phyloP scores from a whole-genome alignment of 257 asterid species.

The Cordia subcordata region DNA sequence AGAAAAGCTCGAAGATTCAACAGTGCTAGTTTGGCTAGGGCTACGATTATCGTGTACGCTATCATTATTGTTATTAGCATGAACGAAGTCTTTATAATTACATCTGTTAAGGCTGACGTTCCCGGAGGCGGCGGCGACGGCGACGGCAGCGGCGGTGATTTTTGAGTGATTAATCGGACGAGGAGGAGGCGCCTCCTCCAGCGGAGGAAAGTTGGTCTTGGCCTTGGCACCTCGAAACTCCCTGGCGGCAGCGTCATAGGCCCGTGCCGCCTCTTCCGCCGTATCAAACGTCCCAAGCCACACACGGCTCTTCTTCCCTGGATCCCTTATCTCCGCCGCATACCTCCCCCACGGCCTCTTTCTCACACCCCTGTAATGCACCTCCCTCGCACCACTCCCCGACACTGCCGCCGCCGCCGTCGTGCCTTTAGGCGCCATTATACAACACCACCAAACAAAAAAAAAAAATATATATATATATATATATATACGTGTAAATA shows the following conservation, averaged over 20 bases:
- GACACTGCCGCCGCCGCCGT: constrained; percentile 24
- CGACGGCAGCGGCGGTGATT: background rate
- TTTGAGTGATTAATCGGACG: background rate
- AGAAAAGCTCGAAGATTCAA: constrained; percentile 35
- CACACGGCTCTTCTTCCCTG: constrained; percentile 45
- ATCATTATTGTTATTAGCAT: background rate
- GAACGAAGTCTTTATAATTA: background rate
- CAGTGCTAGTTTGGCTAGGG: constrained; percentile 49
- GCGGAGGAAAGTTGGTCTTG: constrained; percentile 44
- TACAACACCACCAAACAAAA: constrained; percentile 1
- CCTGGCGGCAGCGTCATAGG: constrained; percentile 57
- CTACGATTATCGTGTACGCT: constrained; percentile 16
- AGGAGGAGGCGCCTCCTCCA: constrained; percentile 6
- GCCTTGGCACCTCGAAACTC: constrained; percentile 56
- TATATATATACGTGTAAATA: background rate
- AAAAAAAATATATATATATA: too few relatives aligned
- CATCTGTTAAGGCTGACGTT: constrained; percentile 1
- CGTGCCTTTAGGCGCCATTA: constrained; percentile 12
- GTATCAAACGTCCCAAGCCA: constrained; percentile 68
- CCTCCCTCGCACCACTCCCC: constrained; percentile 12
- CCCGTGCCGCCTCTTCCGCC: constrained; percentile 59
- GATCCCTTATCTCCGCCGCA: constrained; percentile 65
- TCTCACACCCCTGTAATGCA: constrained; percentile 53
- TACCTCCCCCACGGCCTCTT: constrained; percentile 64
- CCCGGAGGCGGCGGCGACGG: background rate